phyloP scores from a whole-genome alignment of 148 eudicot genomes.

The Bassia scoparia region DNA sequence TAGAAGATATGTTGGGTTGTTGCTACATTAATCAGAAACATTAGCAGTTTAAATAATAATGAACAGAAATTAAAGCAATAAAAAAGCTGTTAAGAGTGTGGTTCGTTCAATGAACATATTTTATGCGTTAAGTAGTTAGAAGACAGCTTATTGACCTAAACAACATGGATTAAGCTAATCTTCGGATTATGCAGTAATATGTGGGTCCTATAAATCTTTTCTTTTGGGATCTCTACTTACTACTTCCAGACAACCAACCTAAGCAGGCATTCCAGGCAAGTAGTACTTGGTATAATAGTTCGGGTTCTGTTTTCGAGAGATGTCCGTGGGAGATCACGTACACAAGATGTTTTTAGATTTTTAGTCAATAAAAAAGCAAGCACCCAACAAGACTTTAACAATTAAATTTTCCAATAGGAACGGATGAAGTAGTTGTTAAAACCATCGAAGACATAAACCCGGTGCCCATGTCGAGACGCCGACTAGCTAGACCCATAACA shows the following conservation, averaged over 20 bases:
- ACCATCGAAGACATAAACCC: too few species aligned
- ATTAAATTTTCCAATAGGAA: too few species aligned
- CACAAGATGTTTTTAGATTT: too few species aligned
- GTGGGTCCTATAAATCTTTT: conserved; percentile 20
- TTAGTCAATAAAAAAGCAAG: too few species aligned
- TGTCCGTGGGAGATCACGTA: too few species aligned
- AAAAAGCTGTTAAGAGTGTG: neutral
- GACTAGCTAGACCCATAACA: conserved; percentile 21
- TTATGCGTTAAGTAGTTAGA: neutral
- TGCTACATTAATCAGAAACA: conserved; percentile 16
- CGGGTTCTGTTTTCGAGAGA: too few species aligned
- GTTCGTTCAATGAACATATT: conserved; percentile 22
- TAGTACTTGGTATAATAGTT: too few species aligned
- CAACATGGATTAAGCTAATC: conserved; percentile 13
- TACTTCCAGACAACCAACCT: too few species aligned
- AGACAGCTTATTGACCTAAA: conserved; percentile 15
- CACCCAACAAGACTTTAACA: too few species aligned
- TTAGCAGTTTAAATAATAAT: neutral
- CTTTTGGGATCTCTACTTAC: neutral
- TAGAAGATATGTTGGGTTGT: neutral
- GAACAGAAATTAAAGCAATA: conserved; percentile 13
- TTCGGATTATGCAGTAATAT: neutral
- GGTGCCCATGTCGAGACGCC: too few species aligned
- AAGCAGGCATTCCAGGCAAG: too few species aligned
- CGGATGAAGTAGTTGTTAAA: too few species aligned